phyloP scores from a whole-genome alignment of 139 green algal species.

The Zygnema cylindricum region DNA sequence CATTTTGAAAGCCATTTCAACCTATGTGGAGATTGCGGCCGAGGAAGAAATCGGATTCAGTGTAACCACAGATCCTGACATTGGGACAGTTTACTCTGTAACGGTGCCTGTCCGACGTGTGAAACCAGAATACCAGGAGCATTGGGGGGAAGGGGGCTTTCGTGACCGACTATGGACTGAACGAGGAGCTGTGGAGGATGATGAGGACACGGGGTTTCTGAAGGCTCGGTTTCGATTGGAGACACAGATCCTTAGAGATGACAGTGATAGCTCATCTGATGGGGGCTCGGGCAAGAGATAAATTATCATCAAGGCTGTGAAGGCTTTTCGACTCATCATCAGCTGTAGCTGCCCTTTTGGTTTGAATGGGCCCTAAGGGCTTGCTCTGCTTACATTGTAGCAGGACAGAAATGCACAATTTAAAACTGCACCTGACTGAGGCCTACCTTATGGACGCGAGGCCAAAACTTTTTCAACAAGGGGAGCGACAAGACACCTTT shows the following conservation, averaged over 20 bases:
- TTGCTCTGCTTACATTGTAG: too few species aligned
- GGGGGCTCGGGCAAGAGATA: too few species aligned
- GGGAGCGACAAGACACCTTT: too few species aligned
- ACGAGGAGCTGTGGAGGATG: neutral
- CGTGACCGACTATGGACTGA: constrained; percentile 26
- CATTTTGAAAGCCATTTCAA: constrained; percentile 39
- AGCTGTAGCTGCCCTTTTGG: too few species aligned
- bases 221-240: neutral
- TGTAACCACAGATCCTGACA: constrained; percentile 76
- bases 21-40: constrained; percentile 42
- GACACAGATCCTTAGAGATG: neutral
- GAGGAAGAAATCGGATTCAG: constrained; percentile 68
- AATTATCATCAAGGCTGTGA: too few species aligned
- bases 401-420: too few species aligned
- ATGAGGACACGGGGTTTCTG: neutral
- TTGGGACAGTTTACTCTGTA: constrained; percentile 90
- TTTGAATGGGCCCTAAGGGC: too few species aligned
- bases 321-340: too few species aligned
- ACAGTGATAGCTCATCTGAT: neutral
- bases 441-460: too few species aligned
- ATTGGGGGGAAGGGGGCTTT: constrained; percentile 26
- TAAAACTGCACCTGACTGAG: too few species aligned
- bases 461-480: too few species aligned
- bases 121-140: constrained; percentile 70
- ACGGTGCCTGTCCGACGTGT: constrained; percentile 85